Percentiles rank a stretch among this genome's conserved stretches.
These are phyloP conservation scores for Chionographis japonica DNA, from an alignment of 106 monocot genomes.

Conservation along the genomic window DNA sequence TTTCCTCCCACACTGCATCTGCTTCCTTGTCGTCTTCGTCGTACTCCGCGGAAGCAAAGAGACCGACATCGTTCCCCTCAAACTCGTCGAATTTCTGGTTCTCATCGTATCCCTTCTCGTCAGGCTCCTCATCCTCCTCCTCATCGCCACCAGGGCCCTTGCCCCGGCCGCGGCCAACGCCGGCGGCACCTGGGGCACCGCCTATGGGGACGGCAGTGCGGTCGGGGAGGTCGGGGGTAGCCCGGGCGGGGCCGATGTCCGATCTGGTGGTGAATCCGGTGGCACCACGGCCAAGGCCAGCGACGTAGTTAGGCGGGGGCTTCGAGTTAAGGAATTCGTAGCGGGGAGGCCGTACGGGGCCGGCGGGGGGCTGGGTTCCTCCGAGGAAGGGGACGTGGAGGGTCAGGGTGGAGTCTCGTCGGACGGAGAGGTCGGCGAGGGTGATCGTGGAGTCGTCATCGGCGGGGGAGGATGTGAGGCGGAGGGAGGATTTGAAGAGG, in stretches of 20 bases:
- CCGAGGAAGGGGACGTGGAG: constrained; percentile 55
- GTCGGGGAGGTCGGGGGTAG: constrained; percentile 90
- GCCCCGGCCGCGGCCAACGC: constrained; percentile 48
- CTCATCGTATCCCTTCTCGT: constrained; percentile 96
- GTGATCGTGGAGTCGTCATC: constrained; percentile 1
- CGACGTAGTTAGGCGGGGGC: constrained; percentile 94
- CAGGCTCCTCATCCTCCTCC: constrained; percentile 72
- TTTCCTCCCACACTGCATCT: constrained; percentile 93
- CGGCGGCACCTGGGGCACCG: constrained; percentile 2
- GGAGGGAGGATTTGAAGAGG: constrained; percentile 40
- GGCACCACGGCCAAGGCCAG: constrained; percentile 94
- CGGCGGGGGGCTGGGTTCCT: constrained; percentile 35
- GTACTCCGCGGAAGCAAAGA: constrained; percentile 93
- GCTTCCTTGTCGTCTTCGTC: constrained; percentile 99
- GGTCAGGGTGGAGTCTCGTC: constrained; percentile 29
- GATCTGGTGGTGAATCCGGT: constrained; percentile 96
- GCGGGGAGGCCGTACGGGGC: constrained; percentile 44
- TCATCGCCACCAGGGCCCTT: constrained; percentile 34
- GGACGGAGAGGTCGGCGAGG: constrained; percentile 26
- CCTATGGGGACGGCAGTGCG: constrained; percentile 37
- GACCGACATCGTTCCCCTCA: constrained; percentile 92
- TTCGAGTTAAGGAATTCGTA: constrained; percentile 88
- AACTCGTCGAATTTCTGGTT: constrained; percentile 99
- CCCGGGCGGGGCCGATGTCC: constrained; percentile 93
- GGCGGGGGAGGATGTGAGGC: constrained; percentile 13